phyloP scores from a whole-genome alignment of 2,329 filamentous ascomycete species.

The Diaporthe nobilis region DNA sequence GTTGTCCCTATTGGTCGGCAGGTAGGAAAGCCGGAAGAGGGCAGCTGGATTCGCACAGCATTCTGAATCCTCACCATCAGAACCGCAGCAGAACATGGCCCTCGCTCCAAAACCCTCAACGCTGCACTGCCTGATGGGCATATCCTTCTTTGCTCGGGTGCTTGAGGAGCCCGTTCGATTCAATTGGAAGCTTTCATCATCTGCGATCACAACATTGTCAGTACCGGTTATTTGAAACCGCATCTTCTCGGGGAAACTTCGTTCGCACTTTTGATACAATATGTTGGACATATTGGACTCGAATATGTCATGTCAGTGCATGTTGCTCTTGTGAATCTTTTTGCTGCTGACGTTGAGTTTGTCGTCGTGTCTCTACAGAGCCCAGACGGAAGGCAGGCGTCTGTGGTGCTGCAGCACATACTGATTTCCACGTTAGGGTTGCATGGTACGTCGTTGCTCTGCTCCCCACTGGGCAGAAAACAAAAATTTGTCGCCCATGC shows the following conservation, averaged over 20 bases:
- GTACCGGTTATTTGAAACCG: background rate
- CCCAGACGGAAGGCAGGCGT: constrained; percentile 34
- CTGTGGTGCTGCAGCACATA: constrained; percentile 32
- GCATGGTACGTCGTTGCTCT: constrained; percentile 35
- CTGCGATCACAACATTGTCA: background rate
- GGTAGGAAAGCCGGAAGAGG: constrained; percentile 17
- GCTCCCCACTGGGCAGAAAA: constrained; percentile 23
- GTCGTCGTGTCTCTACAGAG: constrained; percentile 25
- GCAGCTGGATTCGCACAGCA: constrained; percentile 24
- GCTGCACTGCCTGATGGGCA: constrained; percentile 31
- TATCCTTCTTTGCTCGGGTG: background rate
- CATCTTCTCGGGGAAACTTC: background rate
- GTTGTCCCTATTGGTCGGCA: background rate
- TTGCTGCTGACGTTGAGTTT: constrained; percentile 16
- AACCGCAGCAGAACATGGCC: constrained; percentile 26
- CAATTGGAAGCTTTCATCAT: background rate
- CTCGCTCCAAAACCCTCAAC: background rate
- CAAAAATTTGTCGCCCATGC: constrained; percentile 22
- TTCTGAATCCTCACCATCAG: background rate
- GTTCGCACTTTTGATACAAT: constrained; percentile 24
- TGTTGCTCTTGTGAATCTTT: constrained; percentile 30
- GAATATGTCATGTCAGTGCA: constrained; percentile 32
- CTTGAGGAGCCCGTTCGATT: background rate
- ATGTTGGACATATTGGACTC: constrained; percentile 23
- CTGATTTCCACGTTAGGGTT: constrained; percentile 4